These are phyloP conservation scores for Penicillium ochrochloron DNA, from an alignment of 495 filamentous ascomycete genomes.

Conservation along the genomic window DNA sequence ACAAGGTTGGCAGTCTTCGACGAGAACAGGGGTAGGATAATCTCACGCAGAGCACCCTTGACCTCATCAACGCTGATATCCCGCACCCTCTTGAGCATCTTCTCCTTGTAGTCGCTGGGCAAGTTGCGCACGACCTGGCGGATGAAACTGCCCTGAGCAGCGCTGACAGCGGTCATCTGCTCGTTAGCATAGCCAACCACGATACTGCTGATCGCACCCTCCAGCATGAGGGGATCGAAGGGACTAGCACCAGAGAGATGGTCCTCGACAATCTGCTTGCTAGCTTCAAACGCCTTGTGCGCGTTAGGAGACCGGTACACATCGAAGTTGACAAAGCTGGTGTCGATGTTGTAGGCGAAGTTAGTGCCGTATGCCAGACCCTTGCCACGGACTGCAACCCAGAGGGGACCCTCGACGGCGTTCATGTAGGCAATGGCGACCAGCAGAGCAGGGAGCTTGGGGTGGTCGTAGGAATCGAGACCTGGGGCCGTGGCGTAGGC, in stretches of 20 bases:
- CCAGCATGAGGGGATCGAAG: conserved; percentile 82
- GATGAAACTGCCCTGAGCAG: conserved; percentile 81
- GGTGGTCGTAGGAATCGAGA: conserved; percentile 73
- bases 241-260: conserved; percentile 61
- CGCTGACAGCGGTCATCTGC: conserved; percentile 78
- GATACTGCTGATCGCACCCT: conserved; percentile 88
- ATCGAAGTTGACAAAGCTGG: conserved; percentile 76
- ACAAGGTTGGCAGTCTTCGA: conserved; percentile 79
- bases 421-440: conserved; percentile 91
- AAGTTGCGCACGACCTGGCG: conserved; percentile 77
- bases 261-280: conserved; percentile 73
- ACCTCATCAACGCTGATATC: conserved; percentile 78
- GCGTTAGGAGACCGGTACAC: conserved; percentile 91
- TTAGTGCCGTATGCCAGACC: conserved; percentile 87
- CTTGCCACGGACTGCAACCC: conserved; percentile 87
- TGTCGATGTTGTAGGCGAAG: conserved; percentile 75
- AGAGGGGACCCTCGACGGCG: conserved; percentile 90
- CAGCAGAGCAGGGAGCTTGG: conserved; percentile 78
- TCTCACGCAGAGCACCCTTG: conserved; percentile 70
- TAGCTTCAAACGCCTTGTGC: conserved; percentile 80
- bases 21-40: conserved; percentile 78
- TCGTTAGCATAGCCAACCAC: conserved; percentile 84
- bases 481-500: conserved; percentile 75
- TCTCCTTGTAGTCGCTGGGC: conserved; percentile 75
- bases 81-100: conserved; percentile 76